Base-by-base conservation (phyloP, 176 grass and related monocot species). In the Elymus sibiricus region DNA sequence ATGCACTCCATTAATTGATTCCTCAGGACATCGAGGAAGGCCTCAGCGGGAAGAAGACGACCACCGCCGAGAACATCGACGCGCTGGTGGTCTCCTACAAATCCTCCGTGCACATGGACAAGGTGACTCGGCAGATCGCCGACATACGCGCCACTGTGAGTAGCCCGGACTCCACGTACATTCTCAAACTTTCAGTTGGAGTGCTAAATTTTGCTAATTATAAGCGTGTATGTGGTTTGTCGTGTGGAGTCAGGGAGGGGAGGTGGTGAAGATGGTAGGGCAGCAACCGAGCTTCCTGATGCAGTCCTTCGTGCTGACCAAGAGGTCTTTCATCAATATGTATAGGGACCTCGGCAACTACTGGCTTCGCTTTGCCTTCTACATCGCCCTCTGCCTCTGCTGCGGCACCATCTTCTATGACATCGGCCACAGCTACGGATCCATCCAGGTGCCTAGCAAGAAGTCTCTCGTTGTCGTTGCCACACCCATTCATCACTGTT, bases 281-380 rank as follows among this genome's bases (percentile, higher is more conserved):
- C 86, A 94, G 68, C 86, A 94, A 40, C 82, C 92, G 0, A 91
- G 94, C 61, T 96, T 99, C 72, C 34, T 93, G 19, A 94, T 82
- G 5, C 97, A 99, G 16, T 76, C 90, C 16, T 13, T 91, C 1
- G 92, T 96, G 47, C 94, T 99, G 32, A 94, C 90, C 13, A 94
- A 82, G 78, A 95, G 97, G 82, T 99, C 97, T 22, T 99, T 94
- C 5, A 88, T 96, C 35, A 99, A 99, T 86, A 99, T 99, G 97
- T 94, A 92, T 84, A 86, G 97, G 64, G 97, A 99, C 72, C 37
- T 95, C 21, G 97, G 94, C 53, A 94, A 99, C 67, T 99, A 99
- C 74, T 99, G 97, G 92, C 44, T 99, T 19, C 90, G 97, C 1
- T 91, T 95, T 37, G 89, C 70, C 6, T 88, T 99, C 27, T 99